Evolutionary conservation across 2,329 filamentous ascomycete species (phyloP).

Genomic region (Phaeosphaeriaceae sp.): DNA sequence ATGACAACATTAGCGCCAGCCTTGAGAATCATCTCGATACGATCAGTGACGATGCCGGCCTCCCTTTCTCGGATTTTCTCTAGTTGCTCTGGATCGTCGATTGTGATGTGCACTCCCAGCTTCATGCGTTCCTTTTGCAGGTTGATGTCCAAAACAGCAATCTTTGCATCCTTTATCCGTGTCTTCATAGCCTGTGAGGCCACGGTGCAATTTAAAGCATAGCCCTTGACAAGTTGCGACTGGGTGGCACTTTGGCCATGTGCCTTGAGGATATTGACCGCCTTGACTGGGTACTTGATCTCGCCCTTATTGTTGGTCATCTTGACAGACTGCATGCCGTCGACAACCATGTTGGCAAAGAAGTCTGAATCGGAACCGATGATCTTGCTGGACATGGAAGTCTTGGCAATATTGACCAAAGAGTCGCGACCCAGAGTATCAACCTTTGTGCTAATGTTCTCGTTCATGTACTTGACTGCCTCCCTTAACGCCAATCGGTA

Average conservation of each 20-base stretch:
- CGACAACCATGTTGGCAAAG: conserved; percentile 96
- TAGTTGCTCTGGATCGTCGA: conserved; percentile 95
- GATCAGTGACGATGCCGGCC: conserved; percentile 88
- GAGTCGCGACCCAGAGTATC: conserved; percentile 89
- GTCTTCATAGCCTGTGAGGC: conserved; percentile 98
- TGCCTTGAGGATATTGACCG: conserved; percentile 97
- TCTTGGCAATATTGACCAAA: conserved; percentile 93
- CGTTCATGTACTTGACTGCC: conserved; percentile 98
- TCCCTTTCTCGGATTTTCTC: conserved; percentile 96
- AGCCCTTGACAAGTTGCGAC: conserved; percentile 91
- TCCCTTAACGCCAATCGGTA: conserved; percentile 95
- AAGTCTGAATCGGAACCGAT: conserved; percentile 96
- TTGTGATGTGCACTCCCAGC: conserved; percentile 95
- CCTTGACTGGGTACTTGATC: conserved; percentile 97
- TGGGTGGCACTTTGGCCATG: conserved; percentile 92
- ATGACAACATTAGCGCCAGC: conserved; percentile 94
- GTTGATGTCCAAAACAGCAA: conserved; percentile 97
- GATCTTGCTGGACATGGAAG: conserved; percentile 99
- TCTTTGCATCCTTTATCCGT: conserved; percentile 89
- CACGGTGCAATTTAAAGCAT: conserved; percentile 97
- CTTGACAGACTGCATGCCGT: conserved; percentile 95
- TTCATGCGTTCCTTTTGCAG: conserved; percentile 99
- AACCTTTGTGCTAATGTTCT: conserved; percentile 96
- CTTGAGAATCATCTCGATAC: conserved; percentile 97
- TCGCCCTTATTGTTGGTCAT: conserved; percentile 89